Percentiles rank a stretch among this genome's conserved stretches.
phyloP scores from a whole-genome alignment of 257 asterid species.

The Plantago ovata region DNA sequence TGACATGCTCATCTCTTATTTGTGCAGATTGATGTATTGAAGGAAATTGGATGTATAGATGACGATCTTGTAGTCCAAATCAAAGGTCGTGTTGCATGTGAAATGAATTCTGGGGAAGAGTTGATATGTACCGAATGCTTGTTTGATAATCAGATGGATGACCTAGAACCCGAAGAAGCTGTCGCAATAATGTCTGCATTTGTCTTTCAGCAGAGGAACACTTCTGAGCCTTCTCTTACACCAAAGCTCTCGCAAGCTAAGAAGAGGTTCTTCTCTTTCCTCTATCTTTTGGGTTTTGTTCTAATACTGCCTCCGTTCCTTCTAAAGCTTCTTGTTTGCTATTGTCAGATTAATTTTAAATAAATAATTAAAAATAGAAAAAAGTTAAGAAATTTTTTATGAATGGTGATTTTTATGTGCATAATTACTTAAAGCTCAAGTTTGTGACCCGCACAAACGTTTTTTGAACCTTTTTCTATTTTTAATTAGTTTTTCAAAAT shows the following conservation, averaged over 20 bases:
- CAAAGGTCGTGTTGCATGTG: conserved; percentile 99
- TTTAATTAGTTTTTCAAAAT: too few species aligned
- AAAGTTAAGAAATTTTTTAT: too few species aligned
- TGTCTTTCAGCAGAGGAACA: conserved; percentile 90
- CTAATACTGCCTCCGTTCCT: too few species aligned
- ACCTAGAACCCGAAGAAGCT: conserved; percentile 97
- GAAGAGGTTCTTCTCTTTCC: conserved; percentile 42
- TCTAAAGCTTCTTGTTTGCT: too few species aligned
- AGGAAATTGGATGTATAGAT: conserved; percentile 88
- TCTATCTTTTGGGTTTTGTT: conserved; percentile 14
- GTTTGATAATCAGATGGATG: conserved; percentile 94
- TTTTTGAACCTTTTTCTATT: too few species aligned
- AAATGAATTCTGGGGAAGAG: conserved; percentile 99
- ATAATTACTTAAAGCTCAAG: too few species aligned
- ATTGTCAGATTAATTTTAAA: too few species aligned
- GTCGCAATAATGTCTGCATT: conserved; percentile 98
- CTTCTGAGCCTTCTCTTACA: conserved; percentile 87
- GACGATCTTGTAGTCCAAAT: conserved; percentile 92
- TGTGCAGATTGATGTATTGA: conserved; percentile 88
- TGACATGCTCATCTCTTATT: conserved; percentile 23
- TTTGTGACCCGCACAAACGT: too few species aligned
- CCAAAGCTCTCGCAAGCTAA: conserved; percentile 79
- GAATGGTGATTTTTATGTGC: too few species aligned
- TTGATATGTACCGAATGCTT: conserved; percentile 92
- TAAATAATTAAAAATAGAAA: too few species aligned